phyloP scores from a whole-genome alignment of 441 rosid genomes.

The Aquilaria agallochum region DNA sequence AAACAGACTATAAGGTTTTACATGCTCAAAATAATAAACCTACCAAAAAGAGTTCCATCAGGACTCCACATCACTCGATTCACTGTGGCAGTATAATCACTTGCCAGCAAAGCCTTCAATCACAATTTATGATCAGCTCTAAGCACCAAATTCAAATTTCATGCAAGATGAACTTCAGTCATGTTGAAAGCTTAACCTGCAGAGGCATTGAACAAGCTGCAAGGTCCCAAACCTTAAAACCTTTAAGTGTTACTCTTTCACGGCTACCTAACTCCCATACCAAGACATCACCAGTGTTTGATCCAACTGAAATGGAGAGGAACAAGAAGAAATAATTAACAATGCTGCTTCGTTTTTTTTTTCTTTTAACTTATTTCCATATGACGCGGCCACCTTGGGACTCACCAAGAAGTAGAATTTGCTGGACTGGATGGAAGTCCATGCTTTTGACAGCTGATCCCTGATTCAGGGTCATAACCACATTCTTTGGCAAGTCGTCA shows the following conservation, averaged over 20 bases:
- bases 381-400: background rate
- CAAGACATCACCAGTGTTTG: constrained; percentile 48
- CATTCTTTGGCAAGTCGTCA: constrained; percentile 57
- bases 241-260: constrained; percentile 42
- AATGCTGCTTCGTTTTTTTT: too few species aligned
- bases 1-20: background rate
- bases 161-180: background rate
- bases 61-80: constrained; percentile 50
- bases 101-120: constrained; percentile 31
- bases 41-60: constrained; percentile 52
- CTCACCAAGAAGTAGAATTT: constrained; percentile 51
- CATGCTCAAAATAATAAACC: background rate
- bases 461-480: constrained; percentile 42
- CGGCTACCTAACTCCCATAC: constrained; percentile 62
- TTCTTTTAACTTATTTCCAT: too few species aligned
- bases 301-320: constrained; percentile 37
- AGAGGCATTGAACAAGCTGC: constrained; percentile 30
- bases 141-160: background rate
- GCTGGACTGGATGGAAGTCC: constrained; percentile 68
- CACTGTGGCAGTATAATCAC: constrained; percentile 41
- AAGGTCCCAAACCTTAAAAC: constrained; percentile 63
- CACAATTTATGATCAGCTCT: background rate
- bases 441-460: constrained; percentile 61
- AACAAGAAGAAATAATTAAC: constrained; percentile 1
- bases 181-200: constrained; percentile 33